These are phyloP conservation scores for Decorospora gaudefroyi DNA, from an alignment of 2,329 filamentous ascomycete species.

Conservation along the genomic window DNA sequence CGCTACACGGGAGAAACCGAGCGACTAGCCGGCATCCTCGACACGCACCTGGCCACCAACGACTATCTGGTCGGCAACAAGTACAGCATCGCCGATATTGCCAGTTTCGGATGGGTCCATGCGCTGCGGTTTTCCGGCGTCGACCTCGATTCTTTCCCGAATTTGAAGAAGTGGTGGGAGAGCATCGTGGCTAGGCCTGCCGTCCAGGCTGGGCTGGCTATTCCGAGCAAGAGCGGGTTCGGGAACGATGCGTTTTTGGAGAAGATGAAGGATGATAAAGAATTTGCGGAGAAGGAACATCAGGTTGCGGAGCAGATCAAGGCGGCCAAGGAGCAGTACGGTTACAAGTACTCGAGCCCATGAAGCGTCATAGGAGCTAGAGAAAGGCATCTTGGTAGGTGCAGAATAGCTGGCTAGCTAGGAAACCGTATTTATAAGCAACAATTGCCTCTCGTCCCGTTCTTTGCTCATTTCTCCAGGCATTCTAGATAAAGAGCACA, in stretches of 20 bases:
- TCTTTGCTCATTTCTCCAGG: too few species aligned
- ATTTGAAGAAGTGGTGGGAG: slow-evolving; percentile 53
- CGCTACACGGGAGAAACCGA: slow-evolving; percentile 55
- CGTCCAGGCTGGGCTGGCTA: slow-evolving; percentile 47
- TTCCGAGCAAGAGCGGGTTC: slow-evolving; percentile 47
- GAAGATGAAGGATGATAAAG: slow-evolving; percentile 54
- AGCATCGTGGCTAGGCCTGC: slow-evolving; percentile 49
- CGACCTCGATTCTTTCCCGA: slow-evolving; percentile 50
- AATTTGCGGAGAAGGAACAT: slow-evolving; percentile 55
- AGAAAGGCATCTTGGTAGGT: too few species aligned
- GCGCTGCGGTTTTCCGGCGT: slow-evolving; percentile 49
- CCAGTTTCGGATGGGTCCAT: slow-evolving; percentile 54
- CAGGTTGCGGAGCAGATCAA: slow-evolving; percentile 44
- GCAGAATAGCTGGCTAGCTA: too few species aligned
- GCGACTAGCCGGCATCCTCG: slow-evolving; percentile 53
- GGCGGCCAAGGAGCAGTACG: slow-evolving; percentile 53
- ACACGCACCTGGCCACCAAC: slow-evolving; percentile 48
- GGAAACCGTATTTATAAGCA: too few species aligned
- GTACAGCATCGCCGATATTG: slow-evolving; percentile 55
- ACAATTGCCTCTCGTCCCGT: too few species aligned
- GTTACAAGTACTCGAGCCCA: slow-evolving; percentile 53
- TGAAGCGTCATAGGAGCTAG: too few species aligned
- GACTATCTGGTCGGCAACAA: slow-evolving; percentile 54
- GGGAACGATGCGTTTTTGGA: slow-evolving; percentile 51
- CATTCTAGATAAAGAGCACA: too few species aligned